These are phyloP conservation scores for Kodamaea fukazawae DNA, from an alignment of 805 yeast species.

Conservation along the genomic window DNA sequence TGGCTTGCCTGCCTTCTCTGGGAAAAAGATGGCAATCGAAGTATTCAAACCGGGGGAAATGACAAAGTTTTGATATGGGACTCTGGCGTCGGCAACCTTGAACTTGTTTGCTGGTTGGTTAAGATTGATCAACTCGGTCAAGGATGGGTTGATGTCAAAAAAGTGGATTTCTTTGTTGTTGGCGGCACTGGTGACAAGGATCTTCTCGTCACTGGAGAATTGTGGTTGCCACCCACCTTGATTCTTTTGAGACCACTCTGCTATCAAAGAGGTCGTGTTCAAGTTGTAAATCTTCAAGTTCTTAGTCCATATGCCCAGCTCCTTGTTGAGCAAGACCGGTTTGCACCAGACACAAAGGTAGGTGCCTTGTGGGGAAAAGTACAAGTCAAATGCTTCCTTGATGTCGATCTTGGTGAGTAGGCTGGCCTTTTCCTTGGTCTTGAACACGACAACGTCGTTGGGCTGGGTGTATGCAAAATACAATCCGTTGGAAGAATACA, in stretches of 20 bases:
- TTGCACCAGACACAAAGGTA: slow-evolving; percentile 87
- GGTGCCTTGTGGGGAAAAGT: slow-evolving; percentile 85
- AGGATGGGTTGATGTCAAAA: slow-evolving; percentile 45
- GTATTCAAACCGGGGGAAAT: slow-evolving; percentile 88
- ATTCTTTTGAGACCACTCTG: slow-evolving; percentile 69
- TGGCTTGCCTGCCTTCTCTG: slow-evolving; percentile 85
- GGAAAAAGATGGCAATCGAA: slow-evolving; percentile 84
- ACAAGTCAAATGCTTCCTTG: slow-evolving; percentile 72
- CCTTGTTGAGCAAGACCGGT: slow-evolving; percentile 63
- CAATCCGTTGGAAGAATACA: slow-evolving; percentile 66
- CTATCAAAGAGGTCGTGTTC: slow-evolving; percentile 44
- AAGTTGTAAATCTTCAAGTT: slow-evolving; percentile 78
- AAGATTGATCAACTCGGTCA: slow-evolving; percentile 28
- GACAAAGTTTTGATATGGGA: slow-evolving; percentile 53
- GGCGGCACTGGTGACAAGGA: slow-evolving; percentile 55
- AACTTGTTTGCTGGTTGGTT: slow-evolving; percentile 58
- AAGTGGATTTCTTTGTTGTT: slow-evolving; percentile 66
- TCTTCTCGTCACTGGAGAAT: slow-evolving; percentile 76
- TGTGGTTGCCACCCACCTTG: slow-evolving; percentile 95
- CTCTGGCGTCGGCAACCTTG: slow-evolving; percentile 51
- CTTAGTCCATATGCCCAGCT: slow-evolving; percentile 68
- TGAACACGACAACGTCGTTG: slow-evolving; percentile 51
- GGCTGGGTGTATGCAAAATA: slow-evolving; percentile 74
- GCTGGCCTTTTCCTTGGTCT: slow-evolving; percentile 51
- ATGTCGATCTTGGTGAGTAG: slow-evolving; percentile 48